These are phyloP conservation scores for Curvularia hawaiiensis DNA, from an alignment of 2,329 filamentous ascomycete species.

Conservation along the genomic window DNA sequence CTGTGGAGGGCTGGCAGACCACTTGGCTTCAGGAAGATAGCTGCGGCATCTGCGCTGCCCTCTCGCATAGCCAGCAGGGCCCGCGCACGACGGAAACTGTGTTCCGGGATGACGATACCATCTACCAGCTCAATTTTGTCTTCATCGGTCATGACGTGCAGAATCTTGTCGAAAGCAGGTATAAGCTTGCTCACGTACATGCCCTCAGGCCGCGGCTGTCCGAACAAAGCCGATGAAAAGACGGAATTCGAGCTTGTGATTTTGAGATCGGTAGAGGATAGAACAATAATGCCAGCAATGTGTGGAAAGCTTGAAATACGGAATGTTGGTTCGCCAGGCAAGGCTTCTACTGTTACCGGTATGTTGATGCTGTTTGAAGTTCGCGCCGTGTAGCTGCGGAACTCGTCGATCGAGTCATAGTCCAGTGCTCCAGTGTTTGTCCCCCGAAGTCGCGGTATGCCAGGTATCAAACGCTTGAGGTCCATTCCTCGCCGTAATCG, in stretches of 20 bases:
- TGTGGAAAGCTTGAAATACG: constrained; percentile 94
- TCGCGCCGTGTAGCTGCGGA: constrained; percentile 83
- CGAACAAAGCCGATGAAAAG: constrained; percentile 91
- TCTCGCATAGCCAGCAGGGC: constrained; percentile 84
- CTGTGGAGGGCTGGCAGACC: constrained; percentile 86
- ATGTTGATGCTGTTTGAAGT: constrained; percentile 80
- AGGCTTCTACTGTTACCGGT: constrained; percentile 79
- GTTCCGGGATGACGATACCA: constrained; percentile 95
- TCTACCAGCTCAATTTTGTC: constrained; percentile 84
- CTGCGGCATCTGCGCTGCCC: constrained; percentile 74
- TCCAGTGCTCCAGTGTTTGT: constrained; percentile 76
- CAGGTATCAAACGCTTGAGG: constrained; percentile 78
- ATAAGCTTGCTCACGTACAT: constrained; percentile 79
- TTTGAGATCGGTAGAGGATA: constrained; percentile 76
- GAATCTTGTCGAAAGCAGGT: constrained; percentile 82
- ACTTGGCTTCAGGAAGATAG: constrained; percentile 80
- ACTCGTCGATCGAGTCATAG: constrained; percentile 72
- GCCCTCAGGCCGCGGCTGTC: constrained; percentile 82
- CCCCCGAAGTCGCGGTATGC: constrained; percentile 77
- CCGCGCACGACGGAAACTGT: constrained; percentile 89
- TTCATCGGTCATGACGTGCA: constrained; percentile 82
- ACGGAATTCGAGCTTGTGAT: constrained; percentile 95
- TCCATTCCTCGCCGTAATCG: constrained; percentile 70
- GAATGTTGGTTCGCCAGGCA: constrained; percentile 71
- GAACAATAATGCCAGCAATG: constrained; percentile 94